Evolutionary conservation across 352 stramenopile species (phyloP), one percentile per base, ranked within the genome.

Genomic region (Globisporangium iwayamae): DNA sequence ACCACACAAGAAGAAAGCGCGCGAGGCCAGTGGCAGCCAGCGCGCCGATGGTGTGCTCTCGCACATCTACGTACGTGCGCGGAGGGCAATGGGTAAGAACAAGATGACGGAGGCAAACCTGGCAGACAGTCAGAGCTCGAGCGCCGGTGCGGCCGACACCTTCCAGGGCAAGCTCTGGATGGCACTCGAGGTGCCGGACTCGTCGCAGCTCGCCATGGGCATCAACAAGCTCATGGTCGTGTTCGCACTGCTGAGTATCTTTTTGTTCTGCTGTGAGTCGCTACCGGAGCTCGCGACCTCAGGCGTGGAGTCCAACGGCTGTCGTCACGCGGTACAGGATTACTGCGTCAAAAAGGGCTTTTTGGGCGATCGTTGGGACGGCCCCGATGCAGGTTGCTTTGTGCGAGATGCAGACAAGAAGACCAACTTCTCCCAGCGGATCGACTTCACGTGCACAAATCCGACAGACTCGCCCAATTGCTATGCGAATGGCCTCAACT

Each of bases 191-290:
- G 73, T 83, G 2, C 84, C 81, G 14, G 75, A 91, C 58, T 90
- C 80, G 3, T 90, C 80, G 3, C 66, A 66, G 0, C 22, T 77
- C 4, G 80, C 81, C 2, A 62, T 38, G 16, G 62, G 66, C n/a
- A 60, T 92, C 22, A 91, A 92, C 65, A 75, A 73, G 54, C 52
- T 77, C 20, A 85, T 92, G 72, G 72, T 92, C 16, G 53, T 36
- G 10, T 73, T 82, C 28, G 69, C 81, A 25, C 53, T 94, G 1
- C 51, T 87, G 62, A 94, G 85, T 30, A 65, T 92, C 30, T 75
- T 89, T 45, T 48, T 90, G 2, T 92, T 92, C 60, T 92, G 84
- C 53, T 75, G 63, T 36, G 78, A 94, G 56, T 92, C 85, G 4
- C 63, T 91, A 4, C 85, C 78, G 5, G 85, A 94, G 51, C 60